Evolutionary conservation across 208 protist genomes (phyloP), one percentile per base, ranked within the genome.

Genomic region (Trypanosomatidae sp.): DNA sequence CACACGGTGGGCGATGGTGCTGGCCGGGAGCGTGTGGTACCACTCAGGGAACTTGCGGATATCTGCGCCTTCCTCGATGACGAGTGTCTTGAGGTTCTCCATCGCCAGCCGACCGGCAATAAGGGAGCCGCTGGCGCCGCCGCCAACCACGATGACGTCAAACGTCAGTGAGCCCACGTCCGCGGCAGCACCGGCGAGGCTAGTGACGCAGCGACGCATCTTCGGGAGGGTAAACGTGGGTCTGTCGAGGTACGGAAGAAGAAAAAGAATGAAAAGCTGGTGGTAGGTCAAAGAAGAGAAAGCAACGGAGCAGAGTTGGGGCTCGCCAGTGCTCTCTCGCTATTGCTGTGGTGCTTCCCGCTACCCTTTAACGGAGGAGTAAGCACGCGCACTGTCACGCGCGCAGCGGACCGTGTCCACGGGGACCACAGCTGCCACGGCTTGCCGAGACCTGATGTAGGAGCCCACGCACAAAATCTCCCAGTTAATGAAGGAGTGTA

Each of bases 61-160:
- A 68, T 95, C 88, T 9, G 47, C 62, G 52, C 91, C 91, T 44
- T 86, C 84, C 79, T 95, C 91, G 0, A 95, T 41, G 15, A 95
- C 66, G 36, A 91, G 74, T 28, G 85, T 91, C 25, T 78, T 79
- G 2, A 91, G 17, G 72, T 95, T 93, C 67, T 91, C 87, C 81
- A 90, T 88, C 30, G 75, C 88, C 41, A 95, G 87, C 0, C 88
- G 78, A 22, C 87, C 88, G 5, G 91, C 91, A 30, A 95, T 72
- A 25, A 93, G 87, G 50, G 85, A 92, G 22, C 91, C 91, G 36
- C 84, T 71, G n/a, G 79, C 49, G 44, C 91, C 91, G 22, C 86
- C 83, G 28, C 91, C 91, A 3, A 95, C 87, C 15, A 95, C 82
- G 41, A 91, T 74, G 19, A 77, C 91, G 59, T 92, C 87, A 62